Percentiles rank a stretch among this genome's conserved stretches.
These are phyloP conservation scores for Eremothecium cymbalariae DNA, from an alignment of 1,139 yeast genomes.

Conservation along the genomic window DNA sequence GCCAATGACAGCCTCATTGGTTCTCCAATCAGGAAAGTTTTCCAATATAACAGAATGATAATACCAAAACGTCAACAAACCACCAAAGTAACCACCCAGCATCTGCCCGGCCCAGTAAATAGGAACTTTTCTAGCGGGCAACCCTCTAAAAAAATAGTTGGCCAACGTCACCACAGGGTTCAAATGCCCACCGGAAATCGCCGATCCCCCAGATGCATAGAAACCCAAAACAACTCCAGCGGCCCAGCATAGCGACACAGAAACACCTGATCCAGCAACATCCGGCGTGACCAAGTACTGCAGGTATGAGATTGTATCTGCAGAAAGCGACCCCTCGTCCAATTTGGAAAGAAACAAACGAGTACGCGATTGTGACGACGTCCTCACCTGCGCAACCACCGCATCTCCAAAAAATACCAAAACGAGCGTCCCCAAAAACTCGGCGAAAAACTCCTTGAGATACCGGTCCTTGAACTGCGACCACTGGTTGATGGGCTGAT, in stretches of 20 bases:
- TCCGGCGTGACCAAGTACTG: conserved; percentile 21
- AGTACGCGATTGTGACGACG: conserved; percentile 22
- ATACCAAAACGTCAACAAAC: conserved; percentile 34
- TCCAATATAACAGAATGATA: conserved; percentile 28
- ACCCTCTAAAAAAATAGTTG: conserved; percentile 37
- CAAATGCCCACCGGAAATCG: conserved; percentile 40
- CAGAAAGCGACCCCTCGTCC: conserved; percentile 7
- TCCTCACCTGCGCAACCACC: conserved; percentile 38
- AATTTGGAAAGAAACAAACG: conserved; percentile 7
- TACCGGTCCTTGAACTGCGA: conserved; percentile 26
- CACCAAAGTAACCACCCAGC: conserved; percentile 38
- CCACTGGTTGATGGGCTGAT: conserved; percentile 32
- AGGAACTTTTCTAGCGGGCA: conserved; percentile 38
- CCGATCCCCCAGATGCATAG: conserved; percentile 36
- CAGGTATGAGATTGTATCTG: conserved; percentile 10
- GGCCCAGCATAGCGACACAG: conserved; percentile 43
- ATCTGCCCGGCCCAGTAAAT: conserved; percentile 36
- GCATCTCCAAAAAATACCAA: conserved; percentile 41
- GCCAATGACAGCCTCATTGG: conserved; percentile 27
- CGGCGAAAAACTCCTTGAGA: conserved; percentile 36
- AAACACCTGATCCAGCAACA: conserved; percentile 36
- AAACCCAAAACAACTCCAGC: conserved; percentile 44
- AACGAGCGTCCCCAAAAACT: conserved; percentile 41
- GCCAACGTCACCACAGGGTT: conserved; percentile 39
- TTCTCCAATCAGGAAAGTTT: conserved; percentile 24